Evolutionary conservation across 1,284 basidiomycete genomes (phyloP).

Genomic region (Pisolithus thermaeus): DNA sequence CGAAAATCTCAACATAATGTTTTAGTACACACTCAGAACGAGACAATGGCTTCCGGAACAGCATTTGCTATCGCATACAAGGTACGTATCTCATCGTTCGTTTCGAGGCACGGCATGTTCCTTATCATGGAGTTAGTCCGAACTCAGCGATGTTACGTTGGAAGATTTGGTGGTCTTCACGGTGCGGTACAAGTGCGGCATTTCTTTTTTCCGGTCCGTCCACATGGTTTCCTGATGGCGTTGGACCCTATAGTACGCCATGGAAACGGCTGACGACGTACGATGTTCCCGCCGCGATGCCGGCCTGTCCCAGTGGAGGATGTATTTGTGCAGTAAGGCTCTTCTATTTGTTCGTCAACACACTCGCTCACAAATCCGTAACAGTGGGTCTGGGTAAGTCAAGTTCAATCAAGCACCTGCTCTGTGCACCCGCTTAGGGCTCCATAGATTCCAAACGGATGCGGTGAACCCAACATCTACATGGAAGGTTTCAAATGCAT

Average conservation of each 20-base stretch:
- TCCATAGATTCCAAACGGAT: slow-evolving; percentile 22
- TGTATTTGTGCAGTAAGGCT: slow-evolving; percentile 31
- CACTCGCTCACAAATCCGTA: background rate
- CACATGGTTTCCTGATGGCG: background rate
- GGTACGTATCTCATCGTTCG: slow-evolving; percentile 12
- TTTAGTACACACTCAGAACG: slow-evolving; percentile 40
- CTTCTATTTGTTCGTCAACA: background rate
- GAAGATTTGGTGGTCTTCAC: slow-evolving; percentile 31
- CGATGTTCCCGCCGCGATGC: slow-evolving; percentile 41
- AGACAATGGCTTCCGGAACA: slow-evolving; percentile 38
- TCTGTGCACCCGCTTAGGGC: background rate
- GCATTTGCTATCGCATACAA: slow-evolving; percentile 43
- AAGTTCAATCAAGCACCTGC: background rate
- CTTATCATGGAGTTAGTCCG: slow-evolving; percentile 20
- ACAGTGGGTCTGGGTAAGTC: slow-evolving; percentile 18
- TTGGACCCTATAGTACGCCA: slow-evolving; percentile 33
- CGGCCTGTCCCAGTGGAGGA: slow-evolving; percentile 40
- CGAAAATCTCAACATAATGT: background rate
- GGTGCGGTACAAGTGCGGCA: slow-evolving; percentile 27
- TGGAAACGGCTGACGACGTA: slow-evolving; percentile 42
- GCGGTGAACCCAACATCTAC: slow-evolving; percentile 36
- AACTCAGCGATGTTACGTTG: slow-evolving; percentile 26
- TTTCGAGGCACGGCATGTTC: background rate
- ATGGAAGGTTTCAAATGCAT: slow-evolving; percentile 33
- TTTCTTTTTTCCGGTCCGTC: background rate